Conservation (phyloP, 1,284 basidiomycete species). For the Sporisorium reilianum region DNA sequence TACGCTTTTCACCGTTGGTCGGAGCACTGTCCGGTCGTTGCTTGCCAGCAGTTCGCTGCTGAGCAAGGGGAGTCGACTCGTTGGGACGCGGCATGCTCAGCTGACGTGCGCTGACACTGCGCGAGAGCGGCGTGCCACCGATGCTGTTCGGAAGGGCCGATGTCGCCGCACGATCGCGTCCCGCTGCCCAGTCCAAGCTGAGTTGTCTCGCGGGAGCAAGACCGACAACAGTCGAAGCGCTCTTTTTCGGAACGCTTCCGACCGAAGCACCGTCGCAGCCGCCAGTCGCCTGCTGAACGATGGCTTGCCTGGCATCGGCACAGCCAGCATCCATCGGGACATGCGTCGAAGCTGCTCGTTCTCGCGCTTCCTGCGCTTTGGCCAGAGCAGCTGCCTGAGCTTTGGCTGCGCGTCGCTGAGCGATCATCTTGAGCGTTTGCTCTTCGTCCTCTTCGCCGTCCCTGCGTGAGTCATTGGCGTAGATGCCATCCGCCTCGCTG, state of each 20-base stretch:
- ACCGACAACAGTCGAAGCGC: conserved; percentile 26
- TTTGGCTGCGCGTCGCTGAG: conserved; percentile 57
- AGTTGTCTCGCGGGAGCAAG: conserved; percentile 30
- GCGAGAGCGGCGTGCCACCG: conserved; percentile 39
- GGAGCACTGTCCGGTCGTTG: conserved; percentile 10
- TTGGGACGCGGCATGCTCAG: conserved; percentile 21
- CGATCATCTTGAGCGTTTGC: conserved; percentile 60
- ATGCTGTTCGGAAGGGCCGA: conserved; percentile 41
- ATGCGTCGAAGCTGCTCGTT: conserved; percentile 4
- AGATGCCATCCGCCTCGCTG: conserved; percentile 39
- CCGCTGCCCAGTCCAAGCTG: conserved; percentile 59
- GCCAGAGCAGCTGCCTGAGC: conserved; percentile 35
- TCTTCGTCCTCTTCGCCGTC: conserved; percentile 65
- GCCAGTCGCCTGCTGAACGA: conserved; percentile 37
- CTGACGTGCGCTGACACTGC: conserved; percentile 43
- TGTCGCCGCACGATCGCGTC: conserved; percentile 46
- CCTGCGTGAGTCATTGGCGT: conserved; percentile 15
- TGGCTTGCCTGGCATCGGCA: conserved; percentile 49
- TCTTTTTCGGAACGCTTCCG: conserved; percentile 14
- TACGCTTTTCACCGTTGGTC: conserved; percentile 16
- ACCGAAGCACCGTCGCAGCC: background rate
- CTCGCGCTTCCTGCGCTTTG: conserved; percentile 26
- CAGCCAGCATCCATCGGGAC: conserved; percentile 23
- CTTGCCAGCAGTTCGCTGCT: background rate
- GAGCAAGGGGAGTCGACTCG: conserved; percentile 26